phyloP scores from a whole-genome alignment of 1,284 basidiomycete species.

The Cutaneotrichosporon sp. region DNA sequence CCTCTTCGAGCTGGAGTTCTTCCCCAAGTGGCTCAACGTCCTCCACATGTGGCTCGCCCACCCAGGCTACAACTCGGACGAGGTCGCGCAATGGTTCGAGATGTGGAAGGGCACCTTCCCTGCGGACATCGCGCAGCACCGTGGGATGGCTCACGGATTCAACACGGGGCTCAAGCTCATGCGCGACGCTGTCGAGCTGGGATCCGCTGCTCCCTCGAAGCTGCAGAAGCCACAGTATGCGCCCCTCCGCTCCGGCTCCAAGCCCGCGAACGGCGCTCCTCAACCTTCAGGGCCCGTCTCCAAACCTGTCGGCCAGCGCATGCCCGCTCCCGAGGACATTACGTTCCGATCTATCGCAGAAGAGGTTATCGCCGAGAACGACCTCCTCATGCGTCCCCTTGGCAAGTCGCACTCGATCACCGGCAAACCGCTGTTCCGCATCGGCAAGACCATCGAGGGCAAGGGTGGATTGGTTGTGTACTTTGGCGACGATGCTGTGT shows the following conservation, averaged over 20 bases:
- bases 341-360: constrained; percentile 90
- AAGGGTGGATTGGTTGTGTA: constrained; percentile 79
- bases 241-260: constrained; percentile 37
- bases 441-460: constrained; percentile 74
- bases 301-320: neutral
- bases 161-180: constrained; percentile 83
- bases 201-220: constrained; percentile 66
- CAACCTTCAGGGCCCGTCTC: neutral
- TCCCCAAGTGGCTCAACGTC: constrained; percentile 94
- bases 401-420: constrained; percentile 77
- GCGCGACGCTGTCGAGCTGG: constrained; percentile 85
- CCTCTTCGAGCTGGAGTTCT: constrained; percentile 85
- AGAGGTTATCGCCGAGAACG: constrained; percentile 76
- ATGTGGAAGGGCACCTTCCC: constrained; percentile 85
- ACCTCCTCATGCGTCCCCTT: constrained; percentile 84
- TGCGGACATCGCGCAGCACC: constrained; percentile 64
- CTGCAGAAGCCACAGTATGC: constrained; percentile 65
- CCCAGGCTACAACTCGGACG: constrained; percentile 76
- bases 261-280: neutral
- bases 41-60: constrained; percentile 88
- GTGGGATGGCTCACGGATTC: constrained; percentile 74
- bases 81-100: constrained; percentile 83
- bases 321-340: constrained; percentile 58
- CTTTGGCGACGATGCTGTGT: constrained; percentile 50
- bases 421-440: constrained; percentile 80